These are phyloP conservation scores for Lentinula sp. DNA, from an alignment of 768 basidiomycete genomes.

Conservation along the genomic window DNA sequence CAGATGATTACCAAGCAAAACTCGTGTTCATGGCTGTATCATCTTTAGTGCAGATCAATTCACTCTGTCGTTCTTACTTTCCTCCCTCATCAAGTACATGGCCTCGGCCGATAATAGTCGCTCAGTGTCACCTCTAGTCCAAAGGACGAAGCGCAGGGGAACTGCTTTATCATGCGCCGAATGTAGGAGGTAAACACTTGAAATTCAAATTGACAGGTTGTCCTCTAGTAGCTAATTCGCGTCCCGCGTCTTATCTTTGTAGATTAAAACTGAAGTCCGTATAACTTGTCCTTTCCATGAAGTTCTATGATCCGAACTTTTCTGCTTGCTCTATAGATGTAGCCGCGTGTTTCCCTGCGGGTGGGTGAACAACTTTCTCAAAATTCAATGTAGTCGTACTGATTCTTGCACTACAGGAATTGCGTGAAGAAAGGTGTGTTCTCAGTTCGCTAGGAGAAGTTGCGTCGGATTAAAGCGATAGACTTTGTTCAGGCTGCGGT, in stretches of 20 bases:
- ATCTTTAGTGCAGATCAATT: conserved; percentile 14
- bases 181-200: conserved; percentile 49
- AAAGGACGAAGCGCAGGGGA: conserved; percentile 44
- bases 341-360: conserved; percentile 59
- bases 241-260: conserved; percentile 12
- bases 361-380: conserved; percentile 22
- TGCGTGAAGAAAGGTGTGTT: conserved; percentile 44
- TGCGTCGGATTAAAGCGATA: conserved; percentile 15
- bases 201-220: background rate
- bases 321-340: background rate
- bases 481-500: conserved; percentile 31
- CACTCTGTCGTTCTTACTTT: conserved; percentile 20
- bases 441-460: background rate
- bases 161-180: conserved; percentile 61
- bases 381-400: background rate
- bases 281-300: conserved; percentile 6
- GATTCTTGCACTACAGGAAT: conserved; percentile 27
- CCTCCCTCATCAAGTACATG: conserved; percentile 15
- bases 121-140: conserved; percentile 23
- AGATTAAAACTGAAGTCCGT: conserved; percentile 57
- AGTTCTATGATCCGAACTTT: conserved; percentile 8
- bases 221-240: conserved; percentile 8
- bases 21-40: conserved; percentile 4
- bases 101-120: conserved; percentile 13
- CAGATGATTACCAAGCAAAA: background rate